Percentiles rank a stretch among this genome's conserved stretches.
Evolutionary conservation across 768 basidiomycete species (phyloP).

Genomic region (Pleurotus cornucopiae): DNA sequence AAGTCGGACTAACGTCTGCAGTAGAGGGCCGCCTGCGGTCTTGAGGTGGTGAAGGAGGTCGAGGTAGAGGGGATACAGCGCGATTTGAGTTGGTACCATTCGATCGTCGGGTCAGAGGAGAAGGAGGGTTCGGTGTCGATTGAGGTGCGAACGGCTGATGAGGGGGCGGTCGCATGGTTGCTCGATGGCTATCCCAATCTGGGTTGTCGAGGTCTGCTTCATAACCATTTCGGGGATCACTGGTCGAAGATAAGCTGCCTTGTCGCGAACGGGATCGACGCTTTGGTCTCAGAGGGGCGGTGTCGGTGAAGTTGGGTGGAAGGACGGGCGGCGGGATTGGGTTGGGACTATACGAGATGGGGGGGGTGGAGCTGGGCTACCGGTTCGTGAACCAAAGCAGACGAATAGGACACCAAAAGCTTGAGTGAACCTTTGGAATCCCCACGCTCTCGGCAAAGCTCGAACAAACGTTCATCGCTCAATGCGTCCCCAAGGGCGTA

Average conservation of each 20-base stretch:
- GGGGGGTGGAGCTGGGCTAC: conserved; percentile 25
- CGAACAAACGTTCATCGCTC: conserved; percentile 63
- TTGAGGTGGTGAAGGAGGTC: conserved; percentile 33
- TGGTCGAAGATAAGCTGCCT: conserved; percentile 69
- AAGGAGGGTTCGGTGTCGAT: conserved; percentile 24
- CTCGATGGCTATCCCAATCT: conserved; percentile 35
- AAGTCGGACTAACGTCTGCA: conserved; percentile 16
- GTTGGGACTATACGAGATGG: conserved; percentile 33
- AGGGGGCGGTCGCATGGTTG: conserved; percentile 38
- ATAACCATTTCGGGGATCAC: conserved; percentile 63
- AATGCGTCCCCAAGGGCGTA: conserved; percentile 74
- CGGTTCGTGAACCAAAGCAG: conserved; percentile 55
- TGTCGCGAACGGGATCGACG: conserved; percentile 56
- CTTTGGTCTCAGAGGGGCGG: conserved; percentile 45
- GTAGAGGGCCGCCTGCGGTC: conserved; percentile 14
- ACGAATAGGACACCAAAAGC: conserved; percentile 71
- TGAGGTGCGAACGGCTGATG: conserved; percentile 22
- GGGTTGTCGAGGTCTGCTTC: conserved; percentile 67
- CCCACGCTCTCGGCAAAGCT: conserved; percentile 66
- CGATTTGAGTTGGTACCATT: conserved; percentile 21
- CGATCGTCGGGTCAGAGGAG: conserved; percentile 36
- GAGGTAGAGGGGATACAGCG: conserved; percentile 10
- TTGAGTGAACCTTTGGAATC: conserved; percentile 81
- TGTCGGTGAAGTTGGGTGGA: conserved; percentile 19
- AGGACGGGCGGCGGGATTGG: conserved; percentile 50